Evolutionary conservation across 148 eudicot species (phyloP).

Genomic region (Amaranthus palmeri): DNA sequence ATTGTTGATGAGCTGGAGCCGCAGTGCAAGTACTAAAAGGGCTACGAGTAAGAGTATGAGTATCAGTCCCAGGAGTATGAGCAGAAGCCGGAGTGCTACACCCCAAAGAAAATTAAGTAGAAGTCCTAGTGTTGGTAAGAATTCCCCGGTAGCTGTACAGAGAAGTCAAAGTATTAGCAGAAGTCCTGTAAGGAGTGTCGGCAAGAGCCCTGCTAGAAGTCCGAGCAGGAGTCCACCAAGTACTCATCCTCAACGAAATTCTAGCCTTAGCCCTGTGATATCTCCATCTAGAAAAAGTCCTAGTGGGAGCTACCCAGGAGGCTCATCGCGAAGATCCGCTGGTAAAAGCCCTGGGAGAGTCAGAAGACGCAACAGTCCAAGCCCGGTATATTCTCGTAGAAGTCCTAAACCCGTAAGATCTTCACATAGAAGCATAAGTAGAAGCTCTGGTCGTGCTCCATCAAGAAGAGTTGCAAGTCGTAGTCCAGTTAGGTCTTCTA

Average conservation of each 20-base stretch:
- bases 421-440: constrained; percentile 56
- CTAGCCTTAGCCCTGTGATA: constrained; percentile 42
- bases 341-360: constrained; percentile 50
- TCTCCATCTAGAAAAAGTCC: constrained; percentile 53
- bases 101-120: constrained; percentile 39
- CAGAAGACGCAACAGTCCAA: constrained; percentile 19
- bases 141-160: constrained; percentile 33
- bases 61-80: constrained; percentile 51
- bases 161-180: constrained; percentile 39
- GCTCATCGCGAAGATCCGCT: constrained; percentile 42
- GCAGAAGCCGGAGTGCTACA: constrained; percentile 47
- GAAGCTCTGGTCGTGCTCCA: constrained; percentile 60
- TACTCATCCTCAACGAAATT: constrained; percentile 30
- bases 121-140: constrained; percentile 41
- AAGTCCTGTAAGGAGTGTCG: constrained; percentile 32
- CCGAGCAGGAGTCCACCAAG: constrained; percentile 41
- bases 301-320: constrained; percentile 47
- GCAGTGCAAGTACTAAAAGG: constrained; percentile 55
- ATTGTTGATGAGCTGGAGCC: constrained; percentile 61
- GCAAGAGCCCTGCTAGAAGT: constrained; percentile 44
- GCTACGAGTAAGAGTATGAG: constrained; percentile 65
- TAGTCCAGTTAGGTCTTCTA: constrained; percentile 63
- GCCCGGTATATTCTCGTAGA: constrained; percentile 30
- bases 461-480: constrained; percentile 1
- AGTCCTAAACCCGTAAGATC: constrained; percentile 51